These are phyloP conservation scores for Trichocomaceae sp. DNA, from an alignment of 2,329 filamentous ascomycete genomes.

Conservation along the genomic window DNA sequence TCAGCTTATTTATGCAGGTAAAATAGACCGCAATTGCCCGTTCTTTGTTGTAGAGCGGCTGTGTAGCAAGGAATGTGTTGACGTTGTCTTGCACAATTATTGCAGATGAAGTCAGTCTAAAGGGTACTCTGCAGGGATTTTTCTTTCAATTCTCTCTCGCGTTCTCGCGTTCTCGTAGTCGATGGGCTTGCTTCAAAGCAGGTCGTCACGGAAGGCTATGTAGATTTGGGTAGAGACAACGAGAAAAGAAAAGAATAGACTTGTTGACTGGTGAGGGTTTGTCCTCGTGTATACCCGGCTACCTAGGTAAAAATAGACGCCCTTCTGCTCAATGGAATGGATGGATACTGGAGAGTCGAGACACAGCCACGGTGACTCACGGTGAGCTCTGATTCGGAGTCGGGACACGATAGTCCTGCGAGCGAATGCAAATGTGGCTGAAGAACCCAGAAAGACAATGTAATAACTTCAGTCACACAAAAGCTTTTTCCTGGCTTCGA, in stretches of 20 bases:
- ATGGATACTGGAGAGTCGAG: neutral
- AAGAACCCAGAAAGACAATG: neutral
- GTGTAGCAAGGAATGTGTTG: neutral
- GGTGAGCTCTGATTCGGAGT: neutral
- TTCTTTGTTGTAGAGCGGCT: neutral
- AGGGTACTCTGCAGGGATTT: neutral
- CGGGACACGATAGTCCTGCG: neutral
- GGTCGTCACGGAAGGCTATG: constrained; percentile 6
- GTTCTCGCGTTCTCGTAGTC: neutral
- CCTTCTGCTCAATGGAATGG: neutral
- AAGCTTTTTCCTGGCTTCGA: neutral
- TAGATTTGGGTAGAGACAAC: neutral
- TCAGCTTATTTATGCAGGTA: constrained; percentile 7
- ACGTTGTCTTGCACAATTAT: neutral
- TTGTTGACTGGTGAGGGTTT: neutral
- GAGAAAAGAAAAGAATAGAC: neutral
- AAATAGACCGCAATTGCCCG: neutral
- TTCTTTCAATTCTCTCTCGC: neutral
- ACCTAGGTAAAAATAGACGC: neutral
- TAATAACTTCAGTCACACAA: neutral
- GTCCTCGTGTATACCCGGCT: neutral
- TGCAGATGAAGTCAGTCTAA: neutral
- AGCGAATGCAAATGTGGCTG: neutral
- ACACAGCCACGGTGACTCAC: neutral
- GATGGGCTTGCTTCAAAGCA: neutral